Evolutionary conservation across 2,329 filamentous ascomycete species (phyloP).

Genomic region (Fragosphaeria purpurea): DNA sequence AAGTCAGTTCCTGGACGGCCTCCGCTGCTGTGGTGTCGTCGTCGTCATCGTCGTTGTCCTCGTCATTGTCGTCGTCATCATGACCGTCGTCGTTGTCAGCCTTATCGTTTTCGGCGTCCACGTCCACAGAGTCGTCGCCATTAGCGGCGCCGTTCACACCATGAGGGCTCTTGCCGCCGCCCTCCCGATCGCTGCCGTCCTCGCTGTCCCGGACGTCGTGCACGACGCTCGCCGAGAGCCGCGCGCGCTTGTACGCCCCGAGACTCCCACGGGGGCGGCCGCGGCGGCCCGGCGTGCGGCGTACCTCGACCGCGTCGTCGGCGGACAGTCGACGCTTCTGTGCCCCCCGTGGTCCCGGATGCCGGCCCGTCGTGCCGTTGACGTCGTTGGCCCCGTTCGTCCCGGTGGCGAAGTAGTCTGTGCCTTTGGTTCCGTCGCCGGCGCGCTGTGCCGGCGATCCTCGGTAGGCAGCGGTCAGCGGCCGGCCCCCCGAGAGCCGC

Average conservation of each 20-base stretch:
- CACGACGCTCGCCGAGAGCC: conserved; percentile 6
- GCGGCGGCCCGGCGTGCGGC: background rate
- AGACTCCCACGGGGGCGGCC: background rate
- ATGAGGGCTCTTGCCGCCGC: background rate
- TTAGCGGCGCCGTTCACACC: background rate
- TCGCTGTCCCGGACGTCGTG: conserved; percentile 11
- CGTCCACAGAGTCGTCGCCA: background rate
- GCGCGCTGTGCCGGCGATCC: background rate
- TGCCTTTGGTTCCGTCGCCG: too few relatives aligned
- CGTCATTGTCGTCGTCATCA: conserved; percentile 9
- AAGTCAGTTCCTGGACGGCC: too few relatives aligned
- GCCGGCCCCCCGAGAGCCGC: conserved; percentile 5
- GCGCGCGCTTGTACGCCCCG: conserved; percentile 5
- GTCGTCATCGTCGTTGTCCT: conserved; percentile 10
- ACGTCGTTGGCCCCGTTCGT: background rate
- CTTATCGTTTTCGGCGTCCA: background rate
- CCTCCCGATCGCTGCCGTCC: background rate
- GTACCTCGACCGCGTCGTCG: background rate
- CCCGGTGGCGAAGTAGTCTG: background rate
- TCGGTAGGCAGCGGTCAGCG: background rate
- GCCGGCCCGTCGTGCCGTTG: background rate
- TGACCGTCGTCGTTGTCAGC: conserved; percentile 4
- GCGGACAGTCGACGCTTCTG: background rate
- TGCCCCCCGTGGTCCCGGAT: background rate
- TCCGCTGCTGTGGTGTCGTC: conserved; percentile 5